Evolutionary conservation across 106 monocot species (phyloP).

Genomic region (Dendrobium nobile): DNA sequence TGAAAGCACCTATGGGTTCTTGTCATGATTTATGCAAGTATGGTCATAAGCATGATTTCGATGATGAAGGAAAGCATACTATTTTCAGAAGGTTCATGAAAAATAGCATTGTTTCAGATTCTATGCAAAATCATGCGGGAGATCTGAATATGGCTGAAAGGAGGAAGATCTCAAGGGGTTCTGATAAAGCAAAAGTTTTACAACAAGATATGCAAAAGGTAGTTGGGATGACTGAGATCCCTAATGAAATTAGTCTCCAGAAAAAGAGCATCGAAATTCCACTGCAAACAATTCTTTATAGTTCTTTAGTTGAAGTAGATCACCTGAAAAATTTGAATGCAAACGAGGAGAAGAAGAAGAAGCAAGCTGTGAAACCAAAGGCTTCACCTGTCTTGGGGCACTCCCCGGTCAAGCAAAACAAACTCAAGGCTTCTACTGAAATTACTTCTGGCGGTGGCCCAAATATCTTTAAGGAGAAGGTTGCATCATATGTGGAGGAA

Average conservation of each 20-base stretch:
- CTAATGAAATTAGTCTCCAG: background rate
- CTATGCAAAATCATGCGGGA: background rate
- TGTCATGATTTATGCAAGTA: constrained; percentile 73
- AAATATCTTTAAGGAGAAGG: background rate
- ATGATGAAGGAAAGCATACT: constrained; percentile 13
- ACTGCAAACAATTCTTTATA: background rate
- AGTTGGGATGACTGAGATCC: background rate
- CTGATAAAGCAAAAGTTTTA: background rate
- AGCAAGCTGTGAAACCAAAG: background rate
- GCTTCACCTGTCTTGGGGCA: too few species aligned
- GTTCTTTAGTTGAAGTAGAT: background rate
- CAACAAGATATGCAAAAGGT: background rate
- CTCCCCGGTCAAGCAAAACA: background rate
- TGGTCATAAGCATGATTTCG: constrained; percentile 33
- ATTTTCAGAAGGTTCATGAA: background rate
- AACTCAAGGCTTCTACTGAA: background rate
- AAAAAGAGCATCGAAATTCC: background rate
- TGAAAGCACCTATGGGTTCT: constrained; percentile 40
- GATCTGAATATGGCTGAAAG: background rate
- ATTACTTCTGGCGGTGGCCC: background rate
- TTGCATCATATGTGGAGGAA: background rate
- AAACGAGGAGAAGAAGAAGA: background rate
- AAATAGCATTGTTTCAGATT: background rate
- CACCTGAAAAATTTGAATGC: background rate
- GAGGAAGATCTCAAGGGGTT: constrained; percentile 12